Base-by-base conservation (phyloP, 371 early-diverging fungal genomes). In the Mortierella sp. region DNA sequence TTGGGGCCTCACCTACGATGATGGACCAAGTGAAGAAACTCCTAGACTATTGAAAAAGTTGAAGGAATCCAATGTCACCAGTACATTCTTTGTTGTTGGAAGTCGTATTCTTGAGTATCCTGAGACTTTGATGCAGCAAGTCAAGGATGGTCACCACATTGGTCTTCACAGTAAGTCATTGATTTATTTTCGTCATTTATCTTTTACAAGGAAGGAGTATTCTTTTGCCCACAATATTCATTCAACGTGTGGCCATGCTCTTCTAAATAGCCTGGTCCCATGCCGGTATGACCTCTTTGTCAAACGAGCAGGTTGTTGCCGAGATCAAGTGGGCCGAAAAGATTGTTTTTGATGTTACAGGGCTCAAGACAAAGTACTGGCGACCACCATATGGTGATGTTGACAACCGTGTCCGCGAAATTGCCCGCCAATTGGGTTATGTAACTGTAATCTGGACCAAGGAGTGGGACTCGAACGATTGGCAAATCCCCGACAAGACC, bases 251-350 rank as follows among this genome's bases (percentile, higher is more conserved):
- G 28, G 3, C 10, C 13, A 2, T 53, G 3, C 13, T 40, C 17
- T 61, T 2, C 37, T 23, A 43, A 73, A 64, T 55, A 79, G 76
- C 71, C 8, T 88, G 89, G 89, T 87, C 91, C 34, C 94, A 93
- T 56, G 84, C 83, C 7, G 86, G 84, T 42, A 73, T 93, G 85
- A 91, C 93, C 15, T 83, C 91, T 0, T 66, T 87, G 61, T 83
- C 90, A 23, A 91, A 86, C 56, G 90, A 92, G 45, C 87, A 89
- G 66, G 85, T 94, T 42, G 86, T 93, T 37, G 92, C 92, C 42
- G 93, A 94, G 74, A 73, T 93, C 40, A 87, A 87, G 65, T 92
- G 89, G 89, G 89, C 88, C 12, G 91, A 88, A 70, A 68, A 83
- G 35, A 86, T 86, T 60, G 90, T 94, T 72, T 86, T 89, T 57